Base-by-base conservation (phyloP, 2,329 filamentous ascomycete species). In the Graphilbum fragrans region DNA sequence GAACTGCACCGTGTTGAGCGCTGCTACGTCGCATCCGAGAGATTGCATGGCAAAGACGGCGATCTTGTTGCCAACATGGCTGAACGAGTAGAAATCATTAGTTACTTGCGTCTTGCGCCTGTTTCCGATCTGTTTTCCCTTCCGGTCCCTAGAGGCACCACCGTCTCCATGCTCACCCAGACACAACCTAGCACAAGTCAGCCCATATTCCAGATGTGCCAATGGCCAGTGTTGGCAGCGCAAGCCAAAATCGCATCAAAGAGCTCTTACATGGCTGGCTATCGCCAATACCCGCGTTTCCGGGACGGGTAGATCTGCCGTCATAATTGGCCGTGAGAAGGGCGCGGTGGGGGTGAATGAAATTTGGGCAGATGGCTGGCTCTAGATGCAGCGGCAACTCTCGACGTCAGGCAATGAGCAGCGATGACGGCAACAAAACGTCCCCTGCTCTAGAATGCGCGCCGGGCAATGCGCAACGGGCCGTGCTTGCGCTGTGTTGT, bases 31-130 rank as follows among this genome's bases (percentile, higher is more conserved):
- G 56, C 87, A 95, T 37, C 92, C 92, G 39, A 98, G 66, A 1
- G 84, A 82, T 61, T 98, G 90, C 72, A 98, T 82, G 50, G 88
- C 86, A 56, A 94, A 93, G 1, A 87, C 87, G 34, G 88, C 88
- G 70, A 98, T 94, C 55, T 90, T 94, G 60, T 98, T 98, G 39
- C 92, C 92, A 51, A 98, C 92, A 72, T 95, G 90, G 58, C 92
- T 94, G 59, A 14, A n/a, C 14, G 14, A 14, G 8, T 29, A 29
- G 14, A 29, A 8, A 14, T 29, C n/a, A n/a, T n/a, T n/a, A n/a
- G n/a, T n/a, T n/a, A n/a, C n/a, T n/a, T n/a, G n/a, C n/a, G n/a
- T n/a, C n/a, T n/a, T n/a, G n/a, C n/a, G n/a, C n/a, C n/a, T n/a
- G n/a, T n/a, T n/a, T n/a, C n/a, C n/a, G n/a, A n/a, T n/a, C n/a